These are phyloP conservation scores for Lolium rigidum DNA, from an alignment of 176 grass and related monocot genomes.

Conservation along the genomic window DNA sequence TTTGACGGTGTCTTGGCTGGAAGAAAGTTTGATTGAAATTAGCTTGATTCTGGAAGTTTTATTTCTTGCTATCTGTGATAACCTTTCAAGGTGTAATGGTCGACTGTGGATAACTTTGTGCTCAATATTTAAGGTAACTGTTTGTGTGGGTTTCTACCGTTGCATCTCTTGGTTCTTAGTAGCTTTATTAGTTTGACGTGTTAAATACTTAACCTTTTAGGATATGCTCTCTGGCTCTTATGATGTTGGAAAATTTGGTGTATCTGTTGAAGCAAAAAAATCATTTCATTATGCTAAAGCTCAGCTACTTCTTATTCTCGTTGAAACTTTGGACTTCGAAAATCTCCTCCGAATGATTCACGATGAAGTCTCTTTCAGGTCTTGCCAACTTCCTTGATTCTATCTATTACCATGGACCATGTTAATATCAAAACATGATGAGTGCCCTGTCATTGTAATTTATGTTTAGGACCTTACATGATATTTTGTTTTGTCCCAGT, in stretches of 20 bases:
- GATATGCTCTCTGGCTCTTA: slow-evolving; percentile 76
- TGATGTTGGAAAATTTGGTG: slow-evolving; percentile 73
- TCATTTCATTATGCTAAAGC: slow-evolving; percentile 83
- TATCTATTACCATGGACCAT: slow-evolving; percentile 1
- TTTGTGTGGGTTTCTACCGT: slow-evolving; percentile 19
- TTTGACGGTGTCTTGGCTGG: slow-evolving; percentile 73
- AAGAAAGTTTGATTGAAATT: slow-evolving; percentile 91
- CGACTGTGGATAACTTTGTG: slow-evolving; percentile 77
- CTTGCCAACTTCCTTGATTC: slow-evolving; percentile 36
- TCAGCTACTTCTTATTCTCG: slow-evolving; percentile 82
- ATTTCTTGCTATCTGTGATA: slow-evolving; percentile 87
- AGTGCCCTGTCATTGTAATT: background rate
- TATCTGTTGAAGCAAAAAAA: slow-evolving; percentile 76
- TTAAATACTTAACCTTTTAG: slow-evolving; percentile 49
- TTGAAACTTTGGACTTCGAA: slow-evolving; percentile 92
- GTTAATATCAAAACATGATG: background rate
- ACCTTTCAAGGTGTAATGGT: slow-evolving; percentile 68
- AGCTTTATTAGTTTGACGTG: slow-evolving; percentile 36
- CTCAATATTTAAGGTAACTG: slow-evolving; percentile 72
- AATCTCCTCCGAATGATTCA: slow-evolving; percentile 78
- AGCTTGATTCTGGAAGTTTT: slow-evolving; percentile 90
- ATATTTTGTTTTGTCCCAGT: slow-evolving; percentile 56
- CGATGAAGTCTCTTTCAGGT: slow-evolving; percentile 90
- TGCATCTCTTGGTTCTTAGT: background rate
- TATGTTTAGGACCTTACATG: slow-evolving; percentile 27